A percentile compares a stretch with the other conserved stretches of the same genome.
Evolutionary conservation across 208 protist genomes (phyloP).

Genomic region (Leishmania aethiopica): DNA sequence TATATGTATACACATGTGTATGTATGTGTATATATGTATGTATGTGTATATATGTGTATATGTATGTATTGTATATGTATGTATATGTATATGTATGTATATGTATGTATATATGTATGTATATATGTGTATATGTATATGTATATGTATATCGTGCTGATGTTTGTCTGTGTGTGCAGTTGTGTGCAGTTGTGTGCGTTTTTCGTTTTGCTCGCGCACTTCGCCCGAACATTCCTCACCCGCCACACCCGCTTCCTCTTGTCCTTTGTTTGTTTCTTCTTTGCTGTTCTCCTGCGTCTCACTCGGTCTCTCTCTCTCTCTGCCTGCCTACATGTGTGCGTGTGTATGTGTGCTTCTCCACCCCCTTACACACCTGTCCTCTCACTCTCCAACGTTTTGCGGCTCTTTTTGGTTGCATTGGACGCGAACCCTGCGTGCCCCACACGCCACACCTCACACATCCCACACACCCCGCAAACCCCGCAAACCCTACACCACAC

Average conservation of each 20-base stretch:
- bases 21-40: no score
- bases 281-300: not conserved
- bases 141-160: not conserved
- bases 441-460: no score
- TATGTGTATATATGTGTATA: no score
- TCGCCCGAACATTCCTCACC: not conserved
- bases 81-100: no score
- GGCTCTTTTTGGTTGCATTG: not conserved
- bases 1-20: no score
- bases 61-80: no score
- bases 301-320: not conserved
- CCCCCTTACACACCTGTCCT: not conserved
- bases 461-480: no score
- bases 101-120: no score
- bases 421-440: not conserved
- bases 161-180: conserved; percentile 4
- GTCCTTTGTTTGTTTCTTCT: not conserved
- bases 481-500: no score
- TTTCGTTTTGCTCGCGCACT: not conserved
- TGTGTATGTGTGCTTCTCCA: not conserved
- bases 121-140: no score
- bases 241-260: not conserved
- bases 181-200: conserved; percentile 17
- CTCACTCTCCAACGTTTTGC: not conserved
- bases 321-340: not conserved